Base-by-base conservation (phyloP, 768 basidiomycete species). In the Boletus vinaceobasis region DNA sequence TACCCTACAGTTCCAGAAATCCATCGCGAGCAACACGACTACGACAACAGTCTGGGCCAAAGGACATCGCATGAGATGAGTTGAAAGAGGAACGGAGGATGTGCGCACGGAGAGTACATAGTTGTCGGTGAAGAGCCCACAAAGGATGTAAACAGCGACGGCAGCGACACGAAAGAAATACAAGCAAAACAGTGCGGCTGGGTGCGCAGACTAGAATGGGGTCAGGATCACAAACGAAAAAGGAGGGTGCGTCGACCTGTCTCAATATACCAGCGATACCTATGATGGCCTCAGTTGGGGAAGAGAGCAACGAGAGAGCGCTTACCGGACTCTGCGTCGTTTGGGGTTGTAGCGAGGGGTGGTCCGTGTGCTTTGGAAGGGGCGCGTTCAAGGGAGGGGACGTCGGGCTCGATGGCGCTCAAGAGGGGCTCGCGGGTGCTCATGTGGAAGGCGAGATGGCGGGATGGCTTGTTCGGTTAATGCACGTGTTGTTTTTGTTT, bases 1-100 rank as follows among this genome's bases (percentile, higher is more conserved):
- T 65, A 93, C 92, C 69, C 94, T 78, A 61, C 92, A 93, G 64
- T 96, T 98, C 97, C 96, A 99, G 71, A 99, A 99, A 74, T 99
- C 97, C 83, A 96, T 88, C 0, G 95, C 90, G 26, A 99, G 82
- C 15, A 99, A 77, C 2, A 98, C 86, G 21, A 98, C 97, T 0
- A 98, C 96, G 9, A 83, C 72, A 4, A 99, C 95, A 26, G 94
- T 96, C 85, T 87, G 64, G 23, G 53, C 29, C 59, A 48, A 46
- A 26, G 26, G 27, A 48, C 40, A 44, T 21, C 17, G 36, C 23
- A 39, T 50, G 40, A 51, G 52, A 48, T 21, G 50, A 19, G 42
- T 9, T 36, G 42, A 44, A 35, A 7, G 7, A 42, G 17, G 42
- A 23, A 19, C 6, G 17, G 50, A 50, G 23, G 40, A 33, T 8